Conservation (phyloP, 768 basidiomycete genomes). For the Hypholoma fasciculare region DNA sequence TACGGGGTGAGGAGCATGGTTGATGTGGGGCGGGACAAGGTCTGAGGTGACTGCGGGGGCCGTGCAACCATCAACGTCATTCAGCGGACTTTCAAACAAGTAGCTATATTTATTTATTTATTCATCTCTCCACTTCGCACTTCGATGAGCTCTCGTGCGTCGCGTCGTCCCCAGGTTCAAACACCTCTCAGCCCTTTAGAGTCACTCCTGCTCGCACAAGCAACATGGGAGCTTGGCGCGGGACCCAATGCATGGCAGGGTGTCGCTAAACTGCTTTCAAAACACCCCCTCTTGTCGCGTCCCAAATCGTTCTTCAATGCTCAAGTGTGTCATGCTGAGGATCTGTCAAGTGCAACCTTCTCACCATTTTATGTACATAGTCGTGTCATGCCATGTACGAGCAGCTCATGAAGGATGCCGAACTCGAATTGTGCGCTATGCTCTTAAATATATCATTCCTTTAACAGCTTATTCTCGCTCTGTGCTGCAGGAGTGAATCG, state of each 20-base stretch:
- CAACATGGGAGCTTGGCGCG: slow-evolving; percentile 80
- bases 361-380: slow-evolving; percentile 32
- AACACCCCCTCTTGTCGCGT: slow-evolving; percentile 68
- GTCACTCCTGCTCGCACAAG: slow-evolving; percentile 81
- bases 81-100: slow-evolving; percentile 18
- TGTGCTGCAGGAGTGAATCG: slow-evolving; percentile 43
- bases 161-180: slow-evolving; percentile 22
- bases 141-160: slow-evolving; percentile 32
- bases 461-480: slow-evolving; percentile 1
- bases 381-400: slow-evolving; percentile 69
- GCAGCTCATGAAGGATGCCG: slow-evolving; percentile 67
- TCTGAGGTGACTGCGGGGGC: slow-evolving; percentile 8
- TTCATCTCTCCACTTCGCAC: slow-evolving; percentile 1
- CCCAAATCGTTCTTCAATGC: slow-evolving; percentile 69
- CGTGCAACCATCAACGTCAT: slow-evolving; percentile 20
- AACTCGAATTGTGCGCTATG: slow-evolving; percentile 56
- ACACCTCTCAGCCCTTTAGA: slow-evolving; percentile 46
- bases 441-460: slow-evolving; percentile 3
- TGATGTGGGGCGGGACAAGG: slow-evolving; percentile 22
- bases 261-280: slow-evolving; percentile 64
- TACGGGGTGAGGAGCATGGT: slow-evolving; percentile 48
- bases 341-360: slow-evolving; percentile 6
- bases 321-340: slow-evolving; percentile 45
- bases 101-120: slow-evolving; percentile 12
- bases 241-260: slow-evolving; percentile 55